Evolutionary conservation across 2,329 filamentous ascomycete genomes (phyloP).

Genomic region (Xylariaceae sp.): DNA sequence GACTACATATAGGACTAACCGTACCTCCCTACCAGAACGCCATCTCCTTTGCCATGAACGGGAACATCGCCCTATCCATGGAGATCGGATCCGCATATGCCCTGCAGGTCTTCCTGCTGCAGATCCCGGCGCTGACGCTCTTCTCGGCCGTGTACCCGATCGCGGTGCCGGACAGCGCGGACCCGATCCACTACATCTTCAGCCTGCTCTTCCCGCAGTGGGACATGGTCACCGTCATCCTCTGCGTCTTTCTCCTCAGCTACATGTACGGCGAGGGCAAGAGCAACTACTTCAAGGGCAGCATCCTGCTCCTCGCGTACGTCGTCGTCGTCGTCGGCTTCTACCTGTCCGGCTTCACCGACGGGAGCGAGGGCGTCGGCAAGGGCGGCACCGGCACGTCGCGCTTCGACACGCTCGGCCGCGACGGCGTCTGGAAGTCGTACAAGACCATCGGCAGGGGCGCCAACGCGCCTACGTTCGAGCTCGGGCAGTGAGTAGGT

Average conservation of each 20-base stretch:
- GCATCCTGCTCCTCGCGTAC: conserved; percentile 87
- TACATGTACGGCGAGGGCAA: conserved; percentile 98
- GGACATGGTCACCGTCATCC: conserved; percentile 96
- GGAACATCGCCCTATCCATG: conserved; percentile 97
- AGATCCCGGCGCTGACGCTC: conserved; percentile 86
- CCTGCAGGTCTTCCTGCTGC: conserved; percentile 87
- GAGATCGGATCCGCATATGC: conserved; percentile 98
- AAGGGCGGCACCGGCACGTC: too few relatives aligned
- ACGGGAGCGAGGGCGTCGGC: conserved; percentile 32
- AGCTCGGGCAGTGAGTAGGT: conserved; percentile 13
- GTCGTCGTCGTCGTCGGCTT: conserved; percentile 87
- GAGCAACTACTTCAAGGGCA: conserved; percentile 99
- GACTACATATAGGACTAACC: conserved; percentile 7
- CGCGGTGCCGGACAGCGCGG: conserved; percentile 29
- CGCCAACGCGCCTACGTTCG: conserved; percentile 29
- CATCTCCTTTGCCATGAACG: conserved; percentile 99
- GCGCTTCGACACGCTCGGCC: conserved; percentile 47
- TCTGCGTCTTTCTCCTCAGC: conserved; percentile 91
- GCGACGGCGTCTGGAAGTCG: conserved; percentile 40
- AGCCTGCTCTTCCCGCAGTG: conserved; percentile 94
- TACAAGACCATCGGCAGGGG: conserved; percentile 48
- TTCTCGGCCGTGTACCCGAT: conserved; percentile 71
- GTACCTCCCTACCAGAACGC: conserved; percentile 57
- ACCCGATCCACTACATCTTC: conserved; percentile 57
- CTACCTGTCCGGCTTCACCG: conserved; percentile 64